Base-by-base conservation (phyloP, 352 stramenopile genomes). In the Phytophthora citrophthora region DNA sequence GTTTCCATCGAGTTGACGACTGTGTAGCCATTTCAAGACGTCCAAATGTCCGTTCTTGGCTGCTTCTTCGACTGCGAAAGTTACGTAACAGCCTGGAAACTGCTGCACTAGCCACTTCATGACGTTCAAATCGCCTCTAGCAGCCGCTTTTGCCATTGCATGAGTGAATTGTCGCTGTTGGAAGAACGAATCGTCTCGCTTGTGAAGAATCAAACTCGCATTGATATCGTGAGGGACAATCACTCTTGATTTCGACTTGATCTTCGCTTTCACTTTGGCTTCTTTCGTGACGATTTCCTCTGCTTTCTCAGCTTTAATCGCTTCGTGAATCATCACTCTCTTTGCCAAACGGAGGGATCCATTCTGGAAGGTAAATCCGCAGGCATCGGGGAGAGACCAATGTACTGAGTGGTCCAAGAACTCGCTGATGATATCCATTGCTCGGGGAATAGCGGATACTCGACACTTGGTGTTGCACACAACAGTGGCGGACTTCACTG, bases 21-120 rank as follows among this genome's bases (percentile, higher is more conserved):
- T 20, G 13, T 68, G 59, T 0, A 81, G 64, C 57, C 66, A 84
- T 36, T 79, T 53, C 13, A 84, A 45, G 8, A 80, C 58, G n/a
- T 65, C 3, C 15, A 81, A 50, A n/a, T 79, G 73, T 1, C 69
- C 73, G 12, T 74, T 34, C 24, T 57, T 70, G 2, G 73, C 58
- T 12, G 73, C 70, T 62, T 73, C 54, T 54, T 76, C 58, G 4
- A 76, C 67, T 24, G 67, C 71, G 2, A 62, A 49, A 2, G 67
- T 79, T 8, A 76, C 66, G 38, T 68, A 79, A 32, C 68, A 76
- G 0, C 45, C 62, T 31, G 71, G 54, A 53, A 71, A 74, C n/a
- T 61, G 51, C 0, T 41, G 39, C 0, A 72, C 53, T 2, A 80
- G 49, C 72, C 68, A 75, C 46, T 66, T 64, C 24, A 80, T 54